Conservation (phyloP, 1,284 basidiomycete species). For the Sporisorium graminicola region DNA sequence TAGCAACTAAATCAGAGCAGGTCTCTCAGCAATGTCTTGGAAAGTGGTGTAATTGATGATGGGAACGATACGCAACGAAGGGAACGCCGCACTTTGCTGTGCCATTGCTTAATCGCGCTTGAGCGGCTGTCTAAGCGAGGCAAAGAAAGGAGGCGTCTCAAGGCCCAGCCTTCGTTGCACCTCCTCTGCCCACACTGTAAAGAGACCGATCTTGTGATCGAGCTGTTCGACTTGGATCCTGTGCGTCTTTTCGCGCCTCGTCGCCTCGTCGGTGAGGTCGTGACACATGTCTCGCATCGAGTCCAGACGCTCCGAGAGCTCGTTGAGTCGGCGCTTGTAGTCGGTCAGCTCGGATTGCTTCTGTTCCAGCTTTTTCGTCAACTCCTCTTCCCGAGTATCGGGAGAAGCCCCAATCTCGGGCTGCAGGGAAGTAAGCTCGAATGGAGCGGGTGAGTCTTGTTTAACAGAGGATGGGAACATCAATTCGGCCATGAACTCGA, state of each 20-base stretch:
- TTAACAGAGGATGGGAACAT: conserved; percentile 15
- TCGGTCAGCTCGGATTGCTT: conserved; percentile 23
- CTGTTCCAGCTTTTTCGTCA: conserved; percentile 14
- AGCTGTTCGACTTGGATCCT: conserved; percentile 41
- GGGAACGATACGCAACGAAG: background rate
- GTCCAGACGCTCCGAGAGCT: conserved; percentile 36
- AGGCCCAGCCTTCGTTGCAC: conserved; percentile 40
- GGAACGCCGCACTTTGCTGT: no score
- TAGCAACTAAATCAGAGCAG: background rate
- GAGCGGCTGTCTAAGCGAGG: conserved; percentile 41
- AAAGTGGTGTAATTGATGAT: conserved; percentile 10
- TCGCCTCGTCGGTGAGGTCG: conserved; percentile 41
- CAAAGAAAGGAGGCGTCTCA: conserved; percentile 42
- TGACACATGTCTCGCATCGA: conserved; percentile 38
- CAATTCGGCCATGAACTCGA: conserved; percentile 31
- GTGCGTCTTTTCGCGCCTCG: conserved; percentile 36
- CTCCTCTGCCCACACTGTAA: conserved; percentile 49
- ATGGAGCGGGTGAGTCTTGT: background rate
- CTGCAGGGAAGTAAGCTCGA: background rate
- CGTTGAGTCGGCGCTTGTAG: conserved; percentile 16
- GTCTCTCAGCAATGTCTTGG: background rate
- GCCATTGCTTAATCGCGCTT: conserved; percentile 23
- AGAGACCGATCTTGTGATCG: conserved; percentile 41
- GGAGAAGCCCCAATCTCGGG: background rate
- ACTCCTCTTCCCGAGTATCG: background rate